Conservation (phyloP, 83 land plant genomes). For the Picea mariana region DNA sequence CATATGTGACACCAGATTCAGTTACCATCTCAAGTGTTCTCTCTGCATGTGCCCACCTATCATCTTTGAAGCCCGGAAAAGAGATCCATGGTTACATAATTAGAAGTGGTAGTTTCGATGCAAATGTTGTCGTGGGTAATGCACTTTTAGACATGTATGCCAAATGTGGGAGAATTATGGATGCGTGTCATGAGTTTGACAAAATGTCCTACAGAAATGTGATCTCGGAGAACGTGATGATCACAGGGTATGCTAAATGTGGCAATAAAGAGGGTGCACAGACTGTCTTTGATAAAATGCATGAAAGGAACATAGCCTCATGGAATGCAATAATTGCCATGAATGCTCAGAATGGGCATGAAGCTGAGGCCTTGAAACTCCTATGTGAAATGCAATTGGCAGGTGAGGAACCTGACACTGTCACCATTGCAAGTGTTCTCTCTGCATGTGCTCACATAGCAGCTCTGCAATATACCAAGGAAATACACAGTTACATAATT, state of each 20-base stretch:
- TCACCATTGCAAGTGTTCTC: conserved; percentile 17
- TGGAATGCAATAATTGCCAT: conserved; percentile 17
- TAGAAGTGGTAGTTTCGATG: conserved; percentile 26
- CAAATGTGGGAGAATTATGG: conserved; percentile 42
- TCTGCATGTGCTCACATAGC: conserved; percentile 12
- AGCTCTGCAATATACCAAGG: not conserved
- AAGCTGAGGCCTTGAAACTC: conserved; percentile 1
- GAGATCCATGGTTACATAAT: conserved; percentile 58
- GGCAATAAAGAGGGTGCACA: conserved; percentile 55
- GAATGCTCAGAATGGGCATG: not conserved
- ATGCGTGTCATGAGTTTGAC: conserved; percentile 36
- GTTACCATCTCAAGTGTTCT: conserved; percentile 22
- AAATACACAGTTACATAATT: conserved; percentile 3
- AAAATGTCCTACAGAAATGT: conserved; percentile 26
- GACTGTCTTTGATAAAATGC: conserved; percentile 41
- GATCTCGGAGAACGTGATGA: conserved; percentile 50
- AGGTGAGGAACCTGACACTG: not conserved
- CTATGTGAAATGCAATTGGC: not conserved
- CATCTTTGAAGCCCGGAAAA: conserved; percentile 49
- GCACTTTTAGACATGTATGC: conserved; percentile 75
- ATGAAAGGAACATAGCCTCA: conserved; percentile 12
- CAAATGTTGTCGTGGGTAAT: conserved; percentile 34
- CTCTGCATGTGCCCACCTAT: conserved; percentile 32
- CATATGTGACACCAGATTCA: conserved; percentile 3
- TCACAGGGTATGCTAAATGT: conserved; percentile 57